Evolutionary conservation across 768 basidiomycete genomes (phyloP).

Genomic region (Phylloporus sp.): DNA sequence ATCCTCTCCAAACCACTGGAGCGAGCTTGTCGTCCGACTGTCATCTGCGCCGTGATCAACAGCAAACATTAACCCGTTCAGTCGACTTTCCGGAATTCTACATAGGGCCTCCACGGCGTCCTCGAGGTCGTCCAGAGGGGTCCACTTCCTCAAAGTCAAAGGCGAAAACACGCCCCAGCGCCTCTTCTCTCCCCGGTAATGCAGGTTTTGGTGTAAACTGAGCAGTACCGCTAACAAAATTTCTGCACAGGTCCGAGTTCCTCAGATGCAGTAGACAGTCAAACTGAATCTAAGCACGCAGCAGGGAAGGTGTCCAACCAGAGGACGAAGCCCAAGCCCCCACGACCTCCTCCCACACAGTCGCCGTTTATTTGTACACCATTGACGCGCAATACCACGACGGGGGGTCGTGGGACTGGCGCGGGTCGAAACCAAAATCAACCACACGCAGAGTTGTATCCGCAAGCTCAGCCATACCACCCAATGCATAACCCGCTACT

Average conservation of each 20-base stretch:
- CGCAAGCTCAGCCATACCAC: slow-evolving; percentile 3
- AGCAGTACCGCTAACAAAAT: background rate
- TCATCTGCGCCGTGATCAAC: slow-evolving; percentile 4
- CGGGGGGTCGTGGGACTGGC: background rate
- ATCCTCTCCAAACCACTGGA: slow-evolving; percentile 6
- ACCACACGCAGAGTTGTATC: background rate
- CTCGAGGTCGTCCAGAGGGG: slow-evolving; percentile 34
- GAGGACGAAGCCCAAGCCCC: slow-evolving; percentile 19
- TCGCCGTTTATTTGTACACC: slow-evolving; percentile 29
- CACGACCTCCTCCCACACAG: slow-evolving; percentile 17
- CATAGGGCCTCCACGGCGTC: slow-evolving; percentile 35
- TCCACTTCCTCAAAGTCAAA: slow-evolving; percentile 47
- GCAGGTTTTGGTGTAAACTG: background rate
- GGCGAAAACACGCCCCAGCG: slow-evolving; percentile 20
- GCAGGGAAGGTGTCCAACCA: slow-evolving; percentile 9
- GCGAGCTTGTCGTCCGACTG: background rate
- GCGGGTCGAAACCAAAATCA: slow-evolving; percentile 5
- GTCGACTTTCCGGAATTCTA: slow-evolving; percentile 34
- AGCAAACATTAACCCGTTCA: slow-evolving; percentile 26
- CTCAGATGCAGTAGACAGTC: background rate
- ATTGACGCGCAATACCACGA: slow-evolving; percentile 9
- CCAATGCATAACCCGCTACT: slow-evolving; percentile 7
- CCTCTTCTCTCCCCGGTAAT: slow-evolving; percentile 10
- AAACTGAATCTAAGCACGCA: background rate
- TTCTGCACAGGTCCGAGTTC: slow-evolving; percentile 6